Percentiles rank a stretch among this genome's conserved stretches.
These are phyloP conservation scores for Russula dissimulans DNA, from an alignment of 768 basidiomycete genomes.

Conservation along the genomic window DNA sequence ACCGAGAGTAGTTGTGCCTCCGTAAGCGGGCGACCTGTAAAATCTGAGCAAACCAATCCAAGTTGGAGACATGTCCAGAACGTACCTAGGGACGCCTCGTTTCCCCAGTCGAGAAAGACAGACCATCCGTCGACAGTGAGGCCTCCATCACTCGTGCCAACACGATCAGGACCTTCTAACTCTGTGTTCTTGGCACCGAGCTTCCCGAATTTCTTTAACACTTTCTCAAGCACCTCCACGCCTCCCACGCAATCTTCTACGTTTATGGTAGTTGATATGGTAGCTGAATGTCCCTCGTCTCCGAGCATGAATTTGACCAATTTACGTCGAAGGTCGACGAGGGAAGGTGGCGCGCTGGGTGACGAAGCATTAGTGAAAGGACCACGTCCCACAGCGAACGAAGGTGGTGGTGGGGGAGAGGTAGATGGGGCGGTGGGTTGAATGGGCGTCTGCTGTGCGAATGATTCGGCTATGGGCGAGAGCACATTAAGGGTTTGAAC, in stretches of 20 bases:
- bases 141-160: slow-evolving; percentile 64
- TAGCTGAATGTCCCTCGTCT: slow-evolving; percentile 65
- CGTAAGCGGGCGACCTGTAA: slow-evolving; percentile 60
- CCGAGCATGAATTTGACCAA: slow-evolving; percentile 82
- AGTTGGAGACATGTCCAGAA: slow-evolving; percentile 12
- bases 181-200: slow-evolving; percentile 36
- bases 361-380: slow-evolving; percentile 44
- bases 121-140: slow-evolving; percentile 86
- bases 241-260: slow-evolving; percentile 74
- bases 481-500: slow-evolving; percentile 34
- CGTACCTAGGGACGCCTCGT: slow-evolving; percentile 44
- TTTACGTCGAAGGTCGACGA: slow-evolving; percentile 76
- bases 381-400: slow-evolving; percentile 51
- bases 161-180: slow-evolving; percentile 38
- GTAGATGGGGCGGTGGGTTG: slow-evolving; percentile 41
- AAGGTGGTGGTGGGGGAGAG: slow-evolving; percentile 19
- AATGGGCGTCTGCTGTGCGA: slow-evolving; percentile 28
- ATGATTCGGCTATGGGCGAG: slow-evolving; percentile 68
- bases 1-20: slow-evolving; percentile 74
- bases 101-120: slow-evolving; percentile 59
- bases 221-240: slow-evolving; percentile 79
- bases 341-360: slow-evolving; percentile 38
- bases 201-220: slow-evolving; percentile 85
- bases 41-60: background rate
- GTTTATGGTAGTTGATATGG: slow-evolving; percentile 68